Percentiles rank a stretch among this genome's conserved stretches.
Evolutionary conservation across 2,329 filamentous ascomycete species (phyloP).

Genomic region (Sporothrix inflata): DNA sequence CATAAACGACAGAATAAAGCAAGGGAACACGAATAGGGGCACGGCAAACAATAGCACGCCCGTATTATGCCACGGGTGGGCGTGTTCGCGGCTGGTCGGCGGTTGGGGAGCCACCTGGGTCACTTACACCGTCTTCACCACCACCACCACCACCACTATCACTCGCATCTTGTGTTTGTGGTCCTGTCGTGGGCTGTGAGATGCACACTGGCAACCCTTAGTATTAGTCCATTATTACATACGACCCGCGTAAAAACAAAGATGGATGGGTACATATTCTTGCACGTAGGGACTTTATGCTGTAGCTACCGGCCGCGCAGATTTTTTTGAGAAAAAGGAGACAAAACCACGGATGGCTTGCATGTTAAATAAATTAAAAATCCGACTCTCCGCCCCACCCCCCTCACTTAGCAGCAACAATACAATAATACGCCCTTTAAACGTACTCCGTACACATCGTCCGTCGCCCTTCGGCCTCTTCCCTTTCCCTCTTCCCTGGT

Average conservation of each 20-base stretch:
- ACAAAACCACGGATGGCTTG: conserved; percentile 20
- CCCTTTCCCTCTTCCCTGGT: conserved; percentile 16
- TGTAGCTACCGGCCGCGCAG: conserved; percentile 12
- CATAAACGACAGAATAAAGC: neutral
- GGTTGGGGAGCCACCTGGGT: conserved; percentile 1
- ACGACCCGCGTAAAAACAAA: neutral
- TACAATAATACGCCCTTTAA: neutral
- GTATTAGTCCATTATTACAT: conserved; percentile 9
- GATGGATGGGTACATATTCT: neutral
- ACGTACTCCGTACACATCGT: neutral
- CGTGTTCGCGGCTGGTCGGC: conserved; percentile 1
- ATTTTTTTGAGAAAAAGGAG: neutral
- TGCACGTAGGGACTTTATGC: conserved; percentile 7
- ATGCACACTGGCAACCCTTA: neutral
- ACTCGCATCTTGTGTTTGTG: neutral
- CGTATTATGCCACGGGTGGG: conserved; percentile 6
- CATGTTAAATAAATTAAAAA: conserved; percentile 26
- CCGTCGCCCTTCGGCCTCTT: neutral
- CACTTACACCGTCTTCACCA: conserved; percentile 15
- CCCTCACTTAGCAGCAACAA: neutral
- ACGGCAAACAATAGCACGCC: conserved; percentile 6
- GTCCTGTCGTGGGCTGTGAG: conserved; percentile 10
- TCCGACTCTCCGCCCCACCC: neutral
- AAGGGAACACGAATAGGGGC: neutral
- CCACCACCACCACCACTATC: neutral